These are phyloP conservation scores for Lumnitzera littorea DNA, from an alignment of 345 rosid genomes.

Conservation along the genomic window DNA sequence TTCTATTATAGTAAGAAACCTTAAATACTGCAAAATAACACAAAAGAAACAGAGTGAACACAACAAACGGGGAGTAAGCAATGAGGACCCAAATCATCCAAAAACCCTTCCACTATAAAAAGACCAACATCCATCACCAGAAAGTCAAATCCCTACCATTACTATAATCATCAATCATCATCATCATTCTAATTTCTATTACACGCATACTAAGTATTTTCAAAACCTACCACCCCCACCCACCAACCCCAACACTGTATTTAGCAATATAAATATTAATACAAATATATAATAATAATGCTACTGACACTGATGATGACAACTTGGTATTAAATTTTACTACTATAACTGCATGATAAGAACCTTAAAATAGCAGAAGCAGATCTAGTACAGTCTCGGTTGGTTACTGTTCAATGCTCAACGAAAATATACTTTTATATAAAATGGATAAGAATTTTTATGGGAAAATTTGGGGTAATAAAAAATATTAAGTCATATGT, in stretches of 20 bases:
- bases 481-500: too few relatives aligned
- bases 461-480: too few relatives aligned
- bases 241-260: not conserved
- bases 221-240: conserved; percentile 4
- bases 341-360: too few relatives aligned
- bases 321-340: too few relatives aligned
- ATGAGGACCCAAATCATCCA: conserved; percentile 1
- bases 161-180: not conserved
- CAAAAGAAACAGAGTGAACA: not conserved
- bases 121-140: not conserved
- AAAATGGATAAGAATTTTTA: too few relatives aligned
- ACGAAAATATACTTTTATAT: too few relatives aligned
- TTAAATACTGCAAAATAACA: not conserved
- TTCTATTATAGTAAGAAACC: not conserved
- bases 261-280: not conserved
- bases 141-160: conserved; percentile 5
- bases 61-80: not conserved
- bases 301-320: too few relatives aligned
- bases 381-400: too few relatives aligned
- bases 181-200: too few relatives aligned
- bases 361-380: too few relatives aligned
- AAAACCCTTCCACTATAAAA: conserved; percentile 1
- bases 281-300: too few relatives aligned
- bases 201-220: not conserved
- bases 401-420: too few relatives aligned